phyloP scores from a whole-genome alignment of 371 early-diverging fungal species.

The Lichtheimia hyalospora region DNA sequence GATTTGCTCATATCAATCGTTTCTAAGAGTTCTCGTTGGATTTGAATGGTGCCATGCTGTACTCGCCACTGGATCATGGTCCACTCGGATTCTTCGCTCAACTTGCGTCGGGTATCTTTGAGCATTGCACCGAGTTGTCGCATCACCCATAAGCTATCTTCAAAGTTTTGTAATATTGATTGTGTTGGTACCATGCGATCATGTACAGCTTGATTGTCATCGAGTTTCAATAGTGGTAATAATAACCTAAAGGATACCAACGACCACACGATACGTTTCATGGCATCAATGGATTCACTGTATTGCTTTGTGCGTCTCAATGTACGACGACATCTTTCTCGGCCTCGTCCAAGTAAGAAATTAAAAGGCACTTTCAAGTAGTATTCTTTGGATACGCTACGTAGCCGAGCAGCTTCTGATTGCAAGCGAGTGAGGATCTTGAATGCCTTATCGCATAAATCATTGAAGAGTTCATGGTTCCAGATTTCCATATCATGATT shows the following conservation, averaged over 20 bases:
- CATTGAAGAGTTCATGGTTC: conserved; percentile 15
- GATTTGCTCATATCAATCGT: conserved; percentile 5
- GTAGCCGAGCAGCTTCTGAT: conserved; percentile 29
- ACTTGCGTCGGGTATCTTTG: conserved; percentile 10
- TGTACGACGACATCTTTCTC: conserved; percentile 18
- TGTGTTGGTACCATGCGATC: conserved; percentile 12
- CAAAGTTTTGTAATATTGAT: conserved; percentile 15
- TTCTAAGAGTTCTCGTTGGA: conserved; percentile 13
- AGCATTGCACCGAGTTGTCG: conserved; percentile 16
- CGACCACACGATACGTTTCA: conserved; percentile 36
- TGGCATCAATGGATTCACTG: conserved; percentile 35
- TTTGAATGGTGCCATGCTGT: conserved; percentile 4
- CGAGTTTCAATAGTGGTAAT: conserved; percentile 21
- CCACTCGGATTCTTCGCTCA: conserved; percentile 20
- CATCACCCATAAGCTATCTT: conserved; percentile 18
- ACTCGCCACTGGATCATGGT: conserved; percentile 7
- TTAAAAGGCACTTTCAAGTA: conserved; percentile 21
- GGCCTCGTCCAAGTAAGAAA: conserved; percentile 22
- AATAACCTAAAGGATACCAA: conserved; percentile 35
- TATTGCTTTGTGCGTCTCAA: conserved; percentile 32
- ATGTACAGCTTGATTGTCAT: not conserved
- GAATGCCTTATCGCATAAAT: conserved; percentile 23
- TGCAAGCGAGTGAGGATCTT: conserved; percentile 25
- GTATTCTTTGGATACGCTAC: conserved; percentile 36
- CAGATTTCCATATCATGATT: conserved; percentile 14